Base-by-base conservation (phyloP, 176 grass and related monocot species). In the Zizania latifolia region DNA sequence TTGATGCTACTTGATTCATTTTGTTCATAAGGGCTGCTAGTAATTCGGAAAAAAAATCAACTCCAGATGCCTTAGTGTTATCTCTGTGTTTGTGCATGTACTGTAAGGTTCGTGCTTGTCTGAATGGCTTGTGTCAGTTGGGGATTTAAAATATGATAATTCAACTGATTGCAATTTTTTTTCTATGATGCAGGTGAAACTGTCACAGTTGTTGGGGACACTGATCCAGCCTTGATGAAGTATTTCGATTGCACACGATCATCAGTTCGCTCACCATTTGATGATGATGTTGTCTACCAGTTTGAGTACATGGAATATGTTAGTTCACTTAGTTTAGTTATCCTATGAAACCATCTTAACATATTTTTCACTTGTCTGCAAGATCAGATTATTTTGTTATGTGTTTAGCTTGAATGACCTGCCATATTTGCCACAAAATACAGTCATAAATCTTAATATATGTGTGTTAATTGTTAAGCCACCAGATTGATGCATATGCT, bases 301-400 rank as follows among this genome's bases (percentile, higher is more conserved):
- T 99, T 94, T 19, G 95, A 99, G 77, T 92, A 90, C 58, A 99
- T 99, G 91, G 95, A 99, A 99, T 99, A 99, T 86, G 95, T 99
- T 71, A 38, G 48, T 53, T 53, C 10, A 22, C 48, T 53, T 53
- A 53, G 88, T 85, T 86, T 57, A 53, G 88, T 85, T 86, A 48
- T 62, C 67, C 77, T 61, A 59, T 33, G 10, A 31, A 39, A 61
- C 27, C 19, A 35, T 24, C 37, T 71, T 51, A 14, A 16, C 59
- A 19, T 72, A 41, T 82, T 36, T 58, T 53, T 57, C 6, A 62
- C 0, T 86, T 76, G 0, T 48, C 13, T 29, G 77, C 36, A 69
- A 66, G 21, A 67, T 56, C 19, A 65, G n/a, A 45, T 67, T 8
- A 15, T 56, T 56, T 84, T 65, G 26, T 21, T 59, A 72, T 58